These are phyloP conservation scores for Alternaria hordeiaustralica DNA, from an alignment of 2,329 filamentous ascomycete genomes.

Conservation along the genomic window DNA sequence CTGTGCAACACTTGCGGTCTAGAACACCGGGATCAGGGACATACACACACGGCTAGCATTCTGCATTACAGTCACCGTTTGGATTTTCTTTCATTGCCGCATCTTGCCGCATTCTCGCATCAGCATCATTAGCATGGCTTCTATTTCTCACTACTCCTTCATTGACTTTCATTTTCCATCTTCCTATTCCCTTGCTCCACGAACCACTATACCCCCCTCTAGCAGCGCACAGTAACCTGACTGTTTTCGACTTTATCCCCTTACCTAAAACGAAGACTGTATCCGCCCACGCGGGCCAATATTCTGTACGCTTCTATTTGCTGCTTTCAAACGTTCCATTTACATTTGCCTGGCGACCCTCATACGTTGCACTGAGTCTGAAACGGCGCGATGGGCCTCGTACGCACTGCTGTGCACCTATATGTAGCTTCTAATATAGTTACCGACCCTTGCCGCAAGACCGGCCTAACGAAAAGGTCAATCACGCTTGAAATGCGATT, in stretches of 20 bases:
- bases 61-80: slow-evolving; percentile 16
- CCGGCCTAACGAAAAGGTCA: slow-evolving; percentile 13
- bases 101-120: slow-evolving; percentile 32
- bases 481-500: slow-evolving; percentile 16
- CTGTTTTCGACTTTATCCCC: slow-evolving; percentile 23
- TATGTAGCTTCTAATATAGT: slow-evolving; percentile 27
- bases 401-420: slow-evolving; percentile 20
- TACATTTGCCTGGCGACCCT: slow-evolving; percentile 4
- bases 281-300: slow-evolving; percentile 50
- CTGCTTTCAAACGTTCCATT: slow-evolving; percentile 9
- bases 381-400: slow-evolving; percentile 24
- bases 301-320: slow-evolving; percentile 34
- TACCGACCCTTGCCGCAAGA: slow-evolving; percentile 16
- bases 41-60: slow-evolving; percentile 14
- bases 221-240: slow-evolving; percentile 18
- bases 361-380: slow-evolving; percentile 15
- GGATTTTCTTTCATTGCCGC: slow-evolving; percentile 20
- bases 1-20: slow-evolving; percentile 24
- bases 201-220: slow-evolving; percentile 44
- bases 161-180: background rate
- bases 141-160: slow-evolving; percentile 19
- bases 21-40: slow-evolving; percentile 19
- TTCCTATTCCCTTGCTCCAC: slow-evolving; percentile 22
- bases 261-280: slow-evolving; percentile 48
- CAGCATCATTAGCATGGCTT: slow-evolving; percentile 40